Conservation (phyloP, 2,329 filamentous ascomycete species). For the Chaetomium olivaceum region DNA sequence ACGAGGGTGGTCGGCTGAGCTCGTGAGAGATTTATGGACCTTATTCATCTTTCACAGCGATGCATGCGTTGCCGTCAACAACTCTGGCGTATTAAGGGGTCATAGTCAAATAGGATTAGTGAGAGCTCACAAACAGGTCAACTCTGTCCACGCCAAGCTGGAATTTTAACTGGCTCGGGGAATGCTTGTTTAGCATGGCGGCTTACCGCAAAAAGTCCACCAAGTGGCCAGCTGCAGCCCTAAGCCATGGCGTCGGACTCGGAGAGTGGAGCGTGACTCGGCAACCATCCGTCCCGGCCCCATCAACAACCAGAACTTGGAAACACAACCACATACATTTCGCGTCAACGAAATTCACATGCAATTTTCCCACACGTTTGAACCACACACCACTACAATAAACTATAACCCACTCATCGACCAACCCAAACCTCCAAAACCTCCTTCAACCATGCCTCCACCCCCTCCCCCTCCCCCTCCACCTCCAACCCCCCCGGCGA, state of each 20-base stretch:
- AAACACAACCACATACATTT: neutral
- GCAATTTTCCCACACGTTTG: neutral
- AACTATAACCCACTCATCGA: no score
- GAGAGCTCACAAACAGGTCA: conserved; percentile 25
- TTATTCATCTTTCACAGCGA: conserved; percentile 38
- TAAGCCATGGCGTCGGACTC: neutral
- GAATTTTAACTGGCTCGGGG: conserved; percentile 8
- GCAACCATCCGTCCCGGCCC: neutral
- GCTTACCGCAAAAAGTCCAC: conserved; percentile 24
- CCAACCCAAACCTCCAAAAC: neutral
- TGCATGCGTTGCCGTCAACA: conserved; percentile 36
- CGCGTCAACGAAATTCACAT: neutral
- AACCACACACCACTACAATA: neutral
- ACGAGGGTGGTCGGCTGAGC: neutral
- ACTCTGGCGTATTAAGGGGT: conserved; percentile 39
- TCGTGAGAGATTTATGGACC: conserved; percentile 27
- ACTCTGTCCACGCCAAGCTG: conserved; percentile 35
- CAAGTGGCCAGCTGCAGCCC: conserved; percentile 13
- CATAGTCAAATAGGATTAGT: neutral
- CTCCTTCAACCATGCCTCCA: neutral
- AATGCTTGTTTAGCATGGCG: conserved; percentile 21
- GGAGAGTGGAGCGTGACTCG: neutral
- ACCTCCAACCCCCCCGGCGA: neutral
- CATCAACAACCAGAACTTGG: neutral
- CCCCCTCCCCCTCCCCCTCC: neutral